Conservation (phyloP, 495 filamentous ascomycete genomes). For the Penicillium parvum region DNA sequence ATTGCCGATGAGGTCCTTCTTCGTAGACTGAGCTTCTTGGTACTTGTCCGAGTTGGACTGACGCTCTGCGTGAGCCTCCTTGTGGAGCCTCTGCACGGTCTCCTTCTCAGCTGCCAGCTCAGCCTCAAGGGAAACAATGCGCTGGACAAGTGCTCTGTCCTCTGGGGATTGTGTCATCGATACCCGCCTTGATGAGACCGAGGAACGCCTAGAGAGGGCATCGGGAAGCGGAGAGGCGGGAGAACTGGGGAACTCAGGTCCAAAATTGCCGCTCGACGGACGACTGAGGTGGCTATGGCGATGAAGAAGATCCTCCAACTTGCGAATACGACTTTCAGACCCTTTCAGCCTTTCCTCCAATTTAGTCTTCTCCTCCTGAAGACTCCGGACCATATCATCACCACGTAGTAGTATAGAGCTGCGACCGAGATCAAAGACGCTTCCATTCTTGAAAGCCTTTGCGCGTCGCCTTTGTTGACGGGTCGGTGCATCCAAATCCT, state of each 20-base stretch:
- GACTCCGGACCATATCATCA: slow-evolving; percentile 68
- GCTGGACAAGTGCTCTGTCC: slow-evolving; percentile 60
- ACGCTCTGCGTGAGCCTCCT: slow-evolving; percentile 61
- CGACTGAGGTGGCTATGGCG: slow-evolving; percentile 70
- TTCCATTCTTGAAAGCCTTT: slow-evolving; percentile 94
- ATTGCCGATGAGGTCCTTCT: slow-evolving; percentile 90
- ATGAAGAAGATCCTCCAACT: slow-evolving; percentile 90
- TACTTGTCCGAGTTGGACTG: slow-evolving; percentile 63
- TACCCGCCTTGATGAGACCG: slow-evolving; percentile 60
- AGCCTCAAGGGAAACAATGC: slow-evolving; percentile 74
- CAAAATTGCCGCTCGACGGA: slow-evolving; percentile 67
- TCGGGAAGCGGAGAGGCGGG: slow-evolving; percentile 53
- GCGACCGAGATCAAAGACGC: slow-evolving; percentile 77
- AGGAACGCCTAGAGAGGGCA: slow-evolving; percentile 55
- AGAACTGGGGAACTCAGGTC: slow-evolving; percentile 42
- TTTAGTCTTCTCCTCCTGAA: slow-evolving; percentile 75
- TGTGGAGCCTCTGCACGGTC: slow-evolving; percentile 49
- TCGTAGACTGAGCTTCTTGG: slow-evolving; percentile 83
- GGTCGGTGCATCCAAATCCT: slow-evolving; percentile 61
- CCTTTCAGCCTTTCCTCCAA: slow-evolving; percentile 78
- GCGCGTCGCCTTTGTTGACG: slow-evolving; percentile 71
- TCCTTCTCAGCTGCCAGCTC: slow-evolving; percentile 69
- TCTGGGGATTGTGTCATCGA: slow-evolving; percentile 63
- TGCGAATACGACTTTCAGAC: slow-evolving; percentile 85
- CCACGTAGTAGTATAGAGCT: slow-evolving; percentile 76